Conservation (phyloP, 129 eudicot genomes). For the Helichrysum umbraculigerum region DNA sequence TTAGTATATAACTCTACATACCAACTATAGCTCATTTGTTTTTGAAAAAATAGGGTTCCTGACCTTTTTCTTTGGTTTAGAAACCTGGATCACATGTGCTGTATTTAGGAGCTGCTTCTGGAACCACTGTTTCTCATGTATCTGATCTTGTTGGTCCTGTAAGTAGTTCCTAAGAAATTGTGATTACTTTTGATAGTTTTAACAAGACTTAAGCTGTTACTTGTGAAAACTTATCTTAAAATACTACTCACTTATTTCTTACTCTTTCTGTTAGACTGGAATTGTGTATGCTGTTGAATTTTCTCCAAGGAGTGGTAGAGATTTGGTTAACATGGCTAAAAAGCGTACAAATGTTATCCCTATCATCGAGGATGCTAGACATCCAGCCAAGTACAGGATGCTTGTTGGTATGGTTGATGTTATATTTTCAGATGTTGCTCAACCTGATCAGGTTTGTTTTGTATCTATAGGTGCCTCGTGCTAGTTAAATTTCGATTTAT, state of each 20-base stretch:
- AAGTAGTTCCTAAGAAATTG: conserved; percentile 27
- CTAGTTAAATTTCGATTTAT: no score
- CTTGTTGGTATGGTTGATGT: conserved; percentile 98
- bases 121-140: conserved; percentile 93
- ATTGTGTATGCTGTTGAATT: conserved; percentile 95
- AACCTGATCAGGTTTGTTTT: conserved; percentile 90
- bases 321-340: conserved; percentile 95
- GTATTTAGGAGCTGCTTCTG: conserved; percentile 97
- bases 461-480: background rate
- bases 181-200: no score
- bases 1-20: conserved; percentile 26
- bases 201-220: no score
- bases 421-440: conserved; percentile 97
- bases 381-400: conserved; percentile 97
- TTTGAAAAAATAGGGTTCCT: background rate
- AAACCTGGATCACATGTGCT: conserved; percentile 88
- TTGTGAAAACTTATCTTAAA: background rate
- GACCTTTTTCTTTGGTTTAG: conserved; percentile 29
- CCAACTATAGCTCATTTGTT: background rate
- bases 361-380: conserved; percentile 96
- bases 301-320: conserved; percentile 96
- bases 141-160: conserved; percentile 98
- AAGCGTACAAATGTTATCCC: conserved; percentile 94
- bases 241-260: background rate
- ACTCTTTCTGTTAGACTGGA: conserved; percentile 48